phyloP scores from a whole-genome alignment of 1,139 yeast genomes.

The Pichia sp. region DNA sequence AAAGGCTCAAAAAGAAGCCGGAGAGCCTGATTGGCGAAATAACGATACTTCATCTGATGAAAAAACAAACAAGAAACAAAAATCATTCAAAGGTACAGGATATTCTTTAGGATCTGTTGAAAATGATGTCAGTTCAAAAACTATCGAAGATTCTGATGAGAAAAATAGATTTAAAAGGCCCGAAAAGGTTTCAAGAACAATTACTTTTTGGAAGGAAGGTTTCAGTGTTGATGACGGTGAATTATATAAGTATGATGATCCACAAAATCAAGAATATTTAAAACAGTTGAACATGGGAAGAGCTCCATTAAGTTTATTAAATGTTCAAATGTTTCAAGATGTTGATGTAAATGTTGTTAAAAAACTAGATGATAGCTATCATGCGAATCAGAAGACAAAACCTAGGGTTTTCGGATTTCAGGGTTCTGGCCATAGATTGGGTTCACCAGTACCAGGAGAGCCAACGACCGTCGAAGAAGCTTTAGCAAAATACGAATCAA shows the following conservation, averaged over 20 bases:
- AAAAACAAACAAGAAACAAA: constrained; percentile 33
- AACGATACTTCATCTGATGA: constrained; percentile 27
- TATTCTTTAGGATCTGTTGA: constrained; percentile 66
- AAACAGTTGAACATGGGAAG: constrained; percentile 81
- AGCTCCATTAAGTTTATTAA: constrained; percentile 81
- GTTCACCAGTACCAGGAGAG: constrained; percentile 83
- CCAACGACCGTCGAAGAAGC: constrained; percentile 21
- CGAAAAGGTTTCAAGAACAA: constrained; percentile 58
- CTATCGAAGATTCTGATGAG: constrained; percentile 22
- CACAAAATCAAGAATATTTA: constrained; percentile 68
- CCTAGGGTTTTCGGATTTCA: constrained; percentile 54
- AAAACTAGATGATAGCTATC: constrained; percentile 74
- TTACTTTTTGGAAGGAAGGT: constrained; percentile 95
- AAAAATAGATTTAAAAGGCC: constrained; percentile 32
- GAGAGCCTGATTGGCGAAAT: constrained; percentile 34
- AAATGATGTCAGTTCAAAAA: constrained; percentile 39
- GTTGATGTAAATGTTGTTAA: constrained; percentile 90
- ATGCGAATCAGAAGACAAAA: constrained; percentile 56
- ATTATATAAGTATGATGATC: constrained; percentile 83
- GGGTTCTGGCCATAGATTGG: constrained; percentile 85
- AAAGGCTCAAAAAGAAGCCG: constrained; percentile 47
- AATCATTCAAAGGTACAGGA: constrained; percentile 63
- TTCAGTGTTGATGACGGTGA: constrained; percentile 91
- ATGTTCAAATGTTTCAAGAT: constrained; percentile 85
- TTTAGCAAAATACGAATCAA: constrained; percentile 13